A percentile compares a stretch with the other conserved stretches of the same genome.
phyloP scores from a whole-genome alignment of 768 basidiomycete species.

The Hirschioporus abietinus region DNA sequence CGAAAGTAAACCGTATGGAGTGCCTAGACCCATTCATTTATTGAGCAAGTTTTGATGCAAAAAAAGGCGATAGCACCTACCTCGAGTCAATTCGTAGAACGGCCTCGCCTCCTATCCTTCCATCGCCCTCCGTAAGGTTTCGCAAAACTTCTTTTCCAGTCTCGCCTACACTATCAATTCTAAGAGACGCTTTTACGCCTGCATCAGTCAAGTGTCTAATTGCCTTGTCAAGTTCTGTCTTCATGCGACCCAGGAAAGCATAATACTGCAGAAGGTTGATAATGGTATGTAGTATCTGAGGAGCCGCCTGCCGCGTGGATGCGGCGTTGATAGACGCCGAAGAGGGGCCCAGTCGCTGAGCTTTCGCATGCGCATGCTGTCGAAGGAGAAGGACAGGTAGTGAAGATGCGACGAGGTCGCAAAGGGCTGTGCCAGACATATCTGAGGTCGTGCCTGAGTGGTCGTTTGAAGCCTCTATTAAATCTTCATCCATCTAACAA shows the following conservation, averaged over 20 bases:
- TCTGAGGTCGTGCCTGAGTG: neutral
- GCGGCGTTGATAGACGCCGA: slow-evolving; percentile 22
- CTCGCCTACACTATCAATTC: slow-evolving; percentile 63
- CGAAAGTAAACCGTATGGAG: slow-evolving; percentile 68
- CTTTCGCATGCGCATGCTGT: slow-evolving; percentile 47
- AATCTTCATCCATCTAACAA: slow-evolving; percentile 24
- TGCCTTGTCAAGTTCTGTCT: slow-evolving; percentile 50
- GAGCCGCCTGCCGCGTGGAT: slow-evolving; percentile 22
- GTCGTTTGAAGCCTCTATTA: slow-evolving; percentile 4
- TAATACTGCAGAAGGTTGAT: slow-evolving; percentile 79
- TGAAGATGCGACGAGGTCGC: slow-evolving; percentile 63
- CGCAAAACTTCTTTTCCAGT: slow-evolving; percentile 53
- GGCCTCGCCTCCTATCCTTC: slow-evolving; percentile 63
- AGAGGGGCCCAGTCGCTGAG: slow-evolving; percentile 28
- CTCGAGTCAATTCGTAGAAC: slow-evolving; percentile 64
- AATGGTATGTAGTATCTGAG: slow-evolving; percentile 62
- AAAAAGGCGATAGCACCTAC: slow-evolving; percentile 28
- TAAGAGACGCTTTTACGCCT: slow-evolving; percentile 51
- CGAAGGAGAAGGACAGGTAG: slow-evolving; percentile 63
- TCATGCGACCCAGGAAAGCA: slow-evolving; percentile 62
- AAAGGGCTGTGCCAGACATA: slow-evolving; percentile 18
- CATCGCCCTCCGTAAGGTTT: slow-evolving; percentile 34
- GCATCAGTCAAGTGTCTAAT: slow-evolving; percentile 39
- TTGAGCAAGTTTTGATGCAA: neutral
- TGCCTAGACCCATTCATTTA: slow-evolving; percentile 38